phyloP scores from a whole-genome alignment of 768 basidiomycete genomes.

The Macrocybe gigantea region DNA sequence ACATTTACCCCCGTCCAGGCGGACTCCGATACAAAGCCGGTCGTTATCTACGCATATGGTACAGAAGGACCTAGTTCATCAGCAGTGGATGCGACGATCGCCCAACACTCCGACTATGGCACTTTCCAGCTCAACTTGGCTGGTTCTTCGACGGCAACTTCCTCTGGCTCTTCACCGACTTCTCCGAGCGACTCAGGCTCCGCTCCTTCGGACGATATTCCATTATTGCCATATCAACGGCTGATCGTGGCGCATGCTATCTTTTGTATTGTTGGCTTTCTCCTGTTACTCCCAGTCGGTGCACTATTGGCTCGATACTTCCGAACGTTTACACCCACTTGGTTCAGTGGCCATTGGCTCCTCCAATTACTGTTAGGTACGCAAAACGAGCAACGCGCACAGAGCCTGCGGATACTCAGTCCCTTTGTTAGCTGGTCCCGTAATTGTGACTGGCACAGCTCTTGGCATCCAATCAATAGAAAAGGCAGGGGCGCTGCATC shows the following conservation, averaged over 20 bases:
- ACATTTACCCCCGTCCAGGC: constrained; percentile 23
- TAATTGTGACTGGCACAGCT: constrained; percentile 36
- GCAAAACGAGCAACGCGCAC: constrained; percentile 3
- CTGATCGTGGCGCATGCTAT: constrained; percentile 51
- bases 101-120: constrained; percentile 43
- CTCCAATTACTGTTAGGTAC: constrained; percentile 42
- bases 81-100: constrained; percentile 36
- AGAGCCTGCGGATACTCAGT: constrained; percentile 6
- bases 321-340: constrained; percentile 39
- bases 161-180: constrained; percentile 13
- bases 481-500: constrained; percentile 26
- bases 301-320: constrained; percentile 49
- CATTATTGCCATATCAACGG: constrained; percentile 41
- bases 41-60: constrained; percentile 59
- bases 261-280: constrained; percentile 42
- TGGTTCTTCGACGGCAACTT: constrained; percentile 20
- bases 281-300: constrained; percentile 47
- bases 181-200: constrained; percentile 8
- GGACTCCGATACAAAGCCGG: constrained; percentile 31
- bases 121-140: constrained; percentile 41
- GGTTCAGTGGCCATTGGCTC: constrained; percentile 51
- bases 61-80: constrained; percentile 40
- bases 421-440: constrained; percentile 30
- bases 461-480: constrained; percentile 36
- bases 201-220: constrained; percentile 20